Base-by-base conservation (phyloP, 805 yeast species). In the Pichia sporocuriosa region DNA sequence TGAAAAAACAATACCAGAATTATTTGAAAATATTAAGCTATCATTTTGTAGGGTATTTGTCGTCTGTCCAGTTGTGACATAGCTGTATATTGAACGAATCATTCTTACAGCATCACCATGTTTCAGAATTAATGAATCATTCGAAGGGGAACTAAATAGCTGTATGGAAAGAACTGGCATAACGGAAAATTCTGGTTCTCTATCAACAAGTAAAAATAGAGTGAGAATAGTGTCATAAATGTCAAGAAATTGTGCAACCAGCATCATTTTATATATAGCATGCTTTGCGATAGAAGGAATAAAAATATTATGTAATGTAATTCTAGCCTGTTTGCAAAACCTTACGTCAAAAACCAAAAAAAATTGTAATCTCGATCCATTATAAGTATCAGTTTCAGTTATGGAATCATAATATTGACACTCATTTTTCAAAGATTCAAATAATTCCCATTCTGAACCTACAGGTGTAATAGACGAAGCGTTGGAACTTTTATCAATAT, bases 161-260 rank as follows among this genome's bases (percentile, higher is more conserved):
- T 93, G 98, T 0, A 90, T 79, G 0, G 94, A 79, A 17, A 90
- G 63, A 29, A 81, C 76, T 29, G 80, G 72, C 66, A 89, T 69
- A 4, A 84, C 71, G 11, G 90, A 85, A 41, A 76, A 63, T 51
- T 88, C 96, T 0, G 96, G 95, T 55, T 93, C 97, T 45, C 96
- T 71, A 55, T 93, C 99, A 48, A 77, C 66, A 0, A 72, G 63
- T 35, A 84, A 68, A 50, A 80, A 84, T 66, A 82, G 67, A 47
- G 85, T 85, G 1, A 84, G 77, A 13, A 85, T 62, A 8, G 75
- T 70, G 0, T 94, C 89, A 57, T 90, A 90, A 0, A 87, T 67
- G 51, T 87, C 94, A 32, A 87, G 83, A 54, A 87, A 88, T 51
- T 87, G 90, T 30, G 75, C 72, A n/a, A 83, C 79, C 31, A 84